phyloP scores from a whole-genome alignment of 73 alveolate genomes.

The Tetrahymena thermophila region DNA sequence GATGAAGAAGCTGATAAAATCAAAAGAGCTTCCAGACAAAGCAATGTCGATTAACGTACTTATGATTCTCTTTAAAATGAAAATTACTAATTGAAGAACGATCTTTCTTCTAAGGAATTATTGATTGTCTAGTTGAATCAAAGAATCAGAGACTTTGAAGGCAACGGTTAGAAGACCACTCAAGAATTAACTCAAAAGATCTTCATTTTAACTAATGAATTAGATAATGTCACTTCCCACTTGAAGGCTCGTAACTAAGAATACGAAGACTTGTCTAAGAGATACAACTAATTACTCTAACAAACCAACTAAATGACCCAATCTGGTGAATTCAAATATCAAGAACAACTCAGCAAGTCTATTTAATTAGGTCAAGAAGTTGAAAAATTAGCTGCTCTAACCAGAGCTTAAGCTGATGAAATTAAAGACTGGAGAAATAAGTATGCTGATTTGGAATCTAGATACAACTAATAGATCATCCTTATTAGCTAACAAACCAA shows the following conservation, averaged over 20 bases:
- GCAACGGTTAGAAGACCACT: neutral
- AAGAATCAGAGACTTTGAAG: neutral
- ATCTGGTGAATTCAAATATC: neutral
- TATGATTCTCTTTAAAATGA: neutral
- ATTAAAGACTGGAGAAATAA: neutral
- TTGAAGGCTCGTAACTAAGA: slow-evolving; percentile 1
- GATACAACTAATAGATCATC: neutral
- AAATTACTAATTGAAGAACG: neutral
- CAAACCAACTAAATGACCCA: neutral
- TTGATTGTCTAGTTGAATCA: neutral
- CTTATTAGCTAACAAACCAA: neutral
- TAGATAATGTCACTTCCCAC: neutral
- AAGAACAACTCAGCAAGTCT: neutral
- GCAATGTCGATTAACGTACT: neutral
- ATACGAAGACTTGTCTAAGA: neutral
- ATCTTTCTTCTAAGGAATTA: neutral
- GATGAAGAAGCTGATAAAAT: neutral
- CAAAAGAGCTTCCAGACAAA: neutral
- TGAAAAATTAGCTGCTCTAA: neutral
- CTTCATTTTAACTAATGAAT: neutral
- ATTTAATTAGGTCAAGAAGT: neutral
- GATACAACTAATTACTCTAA: neutral
- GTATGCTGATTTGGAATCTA: neutral
- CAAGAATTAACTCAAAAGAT: neutral
- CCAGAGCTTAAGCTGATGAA: neutral